These are phyloP conservation scores for Neofusicoccum umdonicola DNA, from an alignment of 2,329 filamentous ascomycete genomes.

Conservation along the genomic window DNA sequence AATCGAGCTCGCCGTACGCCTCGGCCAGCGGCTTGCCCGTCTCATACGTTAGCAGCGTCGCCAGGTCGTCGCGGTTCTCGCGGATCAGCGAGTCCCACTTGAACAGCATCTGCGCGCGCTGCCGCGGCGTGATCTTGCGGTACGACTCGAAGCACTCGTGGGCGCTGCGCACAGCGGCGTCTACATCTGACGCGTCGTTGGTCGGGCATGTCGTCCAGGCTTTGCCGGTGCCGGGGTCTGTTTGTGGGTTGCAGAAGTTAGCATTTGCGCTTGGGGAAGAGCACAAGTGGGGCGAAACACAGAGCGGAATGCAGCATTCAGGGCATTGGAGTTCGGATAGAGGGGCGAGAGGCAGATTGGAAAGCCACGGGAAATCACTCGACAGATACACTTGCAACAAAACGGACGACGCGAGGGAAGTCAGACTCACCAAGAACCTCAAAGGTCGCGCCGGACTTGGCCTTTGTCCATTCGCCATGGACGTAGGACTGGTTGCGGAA, in stretches of 20 bases:
- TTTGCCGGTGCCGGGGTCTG: constrained; percentile 53
- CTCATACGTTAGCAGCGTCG: constrained; percentile 61
- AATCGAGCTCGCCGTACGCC: constrained; percentile 54
- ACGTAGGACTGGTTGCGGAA: constrained; percentile 55
- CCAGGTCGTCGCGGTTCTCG: constrained; percentile 61
- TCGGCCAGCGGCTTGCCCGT: constrained; percentile 55
- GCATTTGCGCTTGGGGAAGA: no score
- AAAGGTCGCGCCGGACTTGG: constrained; percentile 57
- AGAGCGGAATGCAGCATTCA: no score
- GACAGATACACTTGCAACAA: background rate
- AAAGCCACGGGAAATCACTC: background rate
- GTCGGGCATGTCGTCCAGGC: constrained; percentile 48
- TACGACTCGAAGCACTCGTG: constrained; percentile 61
- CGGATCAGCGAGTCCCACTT: constrained; percentile 66
- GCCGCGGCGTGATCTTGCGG: constrained; percentile 58
- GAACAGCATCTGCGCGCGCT: constrained; percentile 60
- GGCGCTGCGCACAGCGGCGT: constrained; percentile 58
- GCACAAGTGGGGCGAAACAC: no score
- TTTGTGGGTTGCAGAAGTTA: background rate
- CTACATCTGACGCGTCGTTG: constrained; percentile 58
- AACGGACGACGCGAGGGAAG: no score
- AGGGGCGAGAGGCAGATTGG: no score
- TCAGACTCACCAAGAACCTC: constrained; percentile 50
- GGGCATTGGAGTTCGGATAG: no score
- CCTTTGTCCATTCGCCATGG: constrained; percentile 55